These are phyloP conservation scores for Blastobotrys parvus DNA, from an alignment of 805 yeast genomes.

Conservation along the genomic window DNA sequence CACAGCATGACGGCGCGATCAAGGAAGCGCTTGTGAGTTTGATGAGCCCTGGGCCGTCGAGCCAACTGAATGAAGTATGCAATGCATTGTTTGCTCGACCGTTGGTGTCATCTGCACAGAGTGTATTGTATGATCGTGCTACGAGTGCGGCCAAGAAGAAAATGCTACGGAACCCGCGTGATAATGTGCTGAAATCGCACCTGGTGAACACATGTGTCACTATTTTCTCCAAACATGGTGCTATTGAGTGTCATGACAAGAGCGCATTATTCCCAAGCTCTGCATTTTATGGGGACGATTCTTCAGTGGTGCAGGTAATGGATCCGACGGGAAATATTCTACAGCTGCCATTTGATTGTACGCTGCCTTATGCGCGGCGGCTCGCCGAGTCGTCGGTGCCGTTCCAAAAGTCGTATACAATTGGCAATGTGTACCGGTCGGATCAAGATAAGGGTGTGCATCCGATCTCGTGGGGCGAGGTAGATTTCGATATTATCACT, in stretches of 20 bases:
- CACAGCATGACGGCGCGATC: slow-evolving; percentile 82
- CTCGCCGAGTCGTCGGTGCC: slow-evolving; percentile 57
- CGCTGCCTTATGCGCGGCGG: slow-evolving; percentile 81
- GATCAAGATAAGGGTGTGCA: slow-evolving; percentile 47
- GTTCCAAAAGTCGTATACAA: slow-evolving; percentile 55
- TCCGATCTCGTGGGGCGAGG: slow-evolving; percentile 72
- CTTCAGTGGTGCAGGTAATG: slow-evolving; percentile 57
- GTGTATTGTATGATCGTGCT: slow-evolving; percentile 61
- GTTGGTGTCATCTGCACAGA: slow-evolving; percentile 66
- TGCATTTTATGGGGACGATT: slow-evolving; percentile 44
- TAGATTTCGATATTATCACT: slow-evolving; percentile 76
- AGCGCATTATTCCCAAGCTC: slow-evolving; percentile 75
- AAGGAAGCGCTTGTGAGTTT: slow-evolving; percentile 79
- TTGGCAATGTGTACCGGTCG: slow-evolving; percentile 77
- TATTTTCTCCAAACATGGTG: slow-evolving; percentile 77
- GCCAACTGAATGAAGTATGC: slow-evolving; percentile 86
- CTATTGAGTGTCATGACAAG: slow-evolving; percentile 61
- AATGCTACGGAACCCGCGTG: slow-evolving; percentile 9
- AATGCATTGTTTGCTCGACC: slow-evolving; percentile 80
- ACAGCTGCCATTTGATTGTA: slow-evolving; percentile 82
- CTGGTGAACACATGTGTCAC: slow-evolving; percentile 52
- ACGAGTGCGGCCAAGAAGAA: slow-evolving; percentile 13
- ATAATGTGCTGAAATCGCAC: slow-evolving; percentile 43
- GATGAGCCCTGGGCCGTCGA: slow-evolving; percentile 82
- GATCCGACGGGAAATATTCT: slow-evolving; percentile 83